phyloP scores from a whole-genome alignment of 306 rosid species.

The Begonia loranthoides region DNA sequence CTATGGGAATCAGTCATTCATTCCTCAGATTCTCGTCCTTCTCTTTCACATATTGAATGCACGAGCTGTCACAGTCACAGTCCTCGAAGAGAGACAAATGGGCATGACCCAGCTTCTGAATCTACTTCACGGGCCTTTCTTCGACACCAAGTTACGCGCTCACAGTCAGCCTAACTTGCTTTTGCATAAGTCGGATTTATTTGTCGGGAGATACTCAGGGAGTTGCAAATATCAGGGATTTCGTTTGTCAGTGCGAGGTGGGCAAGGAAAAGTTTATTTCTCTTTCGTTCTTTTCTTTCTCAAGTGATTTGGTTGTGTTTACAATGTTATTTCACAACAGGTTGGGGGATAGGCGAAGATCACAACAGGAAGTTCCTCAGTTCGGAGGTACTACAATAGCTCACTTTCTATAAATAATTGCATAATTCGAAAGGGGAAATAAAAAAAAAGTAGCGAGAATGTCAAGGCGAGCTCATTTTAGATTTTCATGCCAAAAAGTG shows the following conservation, averaged over 20 bases:
- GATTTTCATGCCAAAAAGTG: too few relatives aligned
- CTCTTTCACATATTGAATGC: neutral
- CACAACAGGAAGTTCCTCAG: constrained; percentile 19
- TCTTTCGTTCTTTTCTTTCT: constrained; percentile 1
- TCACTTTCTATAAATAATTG: neutral
- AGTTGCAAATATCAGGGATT: constrained; percentile 17
- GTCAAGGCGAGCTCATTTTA: too few relatives aligned
- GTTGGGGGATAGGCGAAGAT: constrained; percentile 16
- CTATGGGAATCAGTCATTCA: too few relatives aligned
- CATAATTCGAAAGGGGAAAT: too few relatives aligned
- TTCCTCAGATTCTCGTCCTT: neutral
- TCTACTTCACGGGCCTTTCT: constrained; percentile 23
- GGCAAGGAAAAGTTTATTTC: neutral
- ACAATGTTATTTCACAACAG: constrained; percentile 26
- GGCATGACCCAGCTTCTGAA: constrained; percentile 39
- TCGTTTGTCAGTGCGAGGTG: constrained; percentile 30
- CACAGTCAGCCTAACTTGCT: constrained; percentile 21
- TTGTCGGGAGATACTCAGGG: constrained; percentile 11
- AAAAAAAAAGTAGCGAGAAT: too few relatives aligned
- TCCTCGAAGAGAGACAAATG: neutral
- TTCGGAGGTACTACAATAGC: constrained; percentile 19
- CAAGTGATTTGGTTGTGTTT: constrained; percentile 8
- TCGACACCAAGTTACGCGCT: constrained; percentile 16
- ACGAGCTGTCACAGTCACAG: neutral
- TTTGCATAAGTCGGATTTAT: constrained; percentile 11